Percentiles rank a stretch among this genome's conserved stretches.
These are phyloP conservation scores for Tritrichomonas foetus DNA, from an alignment of 208 protist species.

Conservation along the genomic window DNA sequence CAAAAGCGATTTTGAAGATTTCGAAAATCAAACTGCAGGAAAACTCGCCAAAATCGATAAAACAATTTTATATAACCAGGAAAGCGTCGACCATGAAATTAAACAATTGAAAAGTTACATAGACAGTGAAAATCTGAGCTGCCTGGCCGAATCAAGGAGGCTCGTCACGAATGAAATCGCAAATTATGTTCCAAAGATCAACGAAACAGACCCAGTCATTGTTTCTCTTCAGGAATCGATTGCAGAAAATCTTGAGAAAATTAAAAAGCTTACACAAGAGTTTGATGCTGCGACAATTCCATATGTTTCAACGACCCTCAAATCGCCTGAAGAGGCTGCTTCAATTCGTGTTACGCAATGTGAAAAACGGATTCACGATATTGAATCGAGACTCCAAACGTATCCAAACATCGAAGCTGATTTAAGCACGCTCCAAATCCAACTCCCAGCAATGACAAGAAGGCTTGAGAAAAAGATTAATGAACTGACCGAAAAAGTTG, in stretches of 20 bases:
- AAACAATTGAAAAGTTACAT: not conserved
- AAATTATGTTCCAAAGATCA: not conserved
- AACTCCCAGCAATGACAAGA: not conserved
- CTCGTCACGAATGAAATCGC: not conserved
- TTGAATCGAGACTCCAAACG: not conserved
- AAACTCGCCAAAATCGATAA: not conserved
- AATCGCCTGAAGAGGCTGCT: not conserved
- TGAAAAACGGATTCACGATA: not conserved
- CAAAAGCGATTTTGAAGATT: not conserved
- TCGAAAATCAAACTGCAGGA: not conserved
- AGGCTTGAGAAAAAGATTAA: not conserved
- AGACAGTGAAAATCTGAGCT: not conserved
- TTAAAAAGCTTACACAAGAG: not conserved
- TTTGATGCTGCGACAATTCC: not conserved
- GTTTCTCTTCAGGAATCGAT: not conserved
- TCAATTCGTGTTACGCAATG: not conserved
- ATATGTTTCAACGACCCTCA: not conserved
- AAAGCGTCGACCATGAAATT: not conserved
- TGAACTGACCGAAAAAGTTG: not conserved
- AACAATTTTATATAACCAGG: not conserved
- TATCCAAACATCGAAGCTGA: conserved; percentile 4
- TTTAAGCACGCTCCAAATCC: not conserved
- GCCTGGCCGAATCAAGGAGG: not conserved
- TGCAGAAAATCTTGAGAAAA: not conserved
- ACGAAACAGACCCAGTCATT: not conserved